Evolutionary conservation across 352 stramenopile species (phyloP).

Genomic region (Aphanomyces euteiches): DNA sequence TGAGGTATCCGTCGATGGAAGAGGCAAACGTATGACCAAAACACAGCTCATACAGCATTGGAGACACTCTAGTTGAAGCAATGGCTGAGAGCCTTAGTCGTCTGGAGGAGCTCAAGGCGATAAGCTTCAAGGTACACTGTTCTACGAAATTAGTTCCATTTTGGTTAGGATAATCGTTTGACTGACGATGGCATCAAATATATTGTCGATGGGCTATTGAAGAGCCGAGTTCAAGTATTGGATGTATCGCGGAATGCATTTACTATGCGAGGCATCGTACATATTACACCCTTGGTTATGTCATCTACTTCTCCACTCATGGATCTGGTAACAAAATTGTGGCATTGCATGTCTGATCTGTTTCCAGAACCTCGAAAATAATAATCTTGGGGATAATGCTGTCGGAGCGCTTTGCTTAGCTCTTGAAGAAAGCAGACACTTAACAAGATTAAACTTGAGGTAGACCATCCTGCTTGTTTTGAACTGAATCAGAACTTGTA

Average conservation of each 20-base stretch:
- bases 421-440: slow-evolving; percentile 3
- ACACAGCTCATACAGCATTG: slow-evolving; percentile 29
- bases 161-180: slow-evolving; percentile 20
- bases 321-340: not conserved
- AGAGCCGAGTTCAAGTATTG: slow-evolving; percentile 7
- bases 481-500: not conserved
- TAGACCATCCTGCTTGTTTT: not conserved
- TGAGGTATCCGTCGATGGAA: slow-evolving; percentile 9
- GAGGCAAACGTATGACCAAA: not conserved
- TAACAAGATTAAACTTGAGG: slow-evolving; percentile 26
- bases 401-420: slow-evolving; percentile 5
- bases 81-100: slow-evolving; percentile 10
- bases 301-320: slow-evolving; percentile 14
- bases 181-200: slow-evolving; percentile 1
- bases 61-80: slow-evolving; percentile 15
- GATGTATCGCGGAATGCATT: slow-evolving; percentile 25
- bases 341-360: too few species aligned
- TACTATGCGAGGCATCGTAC: not conserved
- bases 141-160: not conserved
- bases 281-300: slow-evolving; percentile 13
- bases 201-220: not conserved
- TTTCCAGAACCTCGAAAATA: slow-evolving; percentile 26
- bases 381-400: slow-evolving; percentile 17
- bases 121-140: slow-evolving; percentile 20
- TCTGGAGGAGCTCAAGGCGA: not conserved